Evolutionary conservation across 345 rosid species (phyloP), one percentile per base, ranked within the genome.

Genomic region (Schrenkiella parvula): DNA sequence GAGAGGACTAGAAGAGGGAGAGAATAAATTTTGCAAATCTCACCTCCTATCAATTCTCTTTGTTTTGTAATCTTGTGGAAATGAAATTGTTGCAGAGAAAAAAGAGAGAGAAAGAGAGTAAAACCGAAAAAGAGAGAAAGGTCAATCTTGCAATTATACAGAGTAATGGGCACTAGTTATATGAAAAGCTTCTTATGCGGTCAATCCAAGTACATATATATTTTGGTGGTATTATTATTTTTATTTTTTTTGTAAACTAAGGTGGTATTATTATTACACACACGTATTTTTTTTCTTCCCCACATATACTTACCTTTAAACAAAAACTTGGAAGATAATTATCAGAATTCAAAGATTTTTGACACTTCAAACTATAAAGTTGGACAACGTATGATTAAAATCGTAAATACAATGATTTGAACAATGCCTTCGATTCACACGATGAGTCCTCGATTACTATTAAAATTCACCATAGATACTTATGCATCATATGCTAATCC

Each of bases 1-100:
- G 68, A 66, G 68, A 51, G 38, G 71, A 55, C 28, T 25, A 52
- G 74, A 51, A 19, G 51, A 68, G 31, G 57, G 14, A 43, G 38
- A 54, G 14, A n/a, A 46, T 55, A 56, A 58, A 14, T 31, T 57
- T 77, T 67, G 83, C 74, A 81, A 84, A 83, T 82, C 95, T 81
- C 84, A 82, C 89, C 88, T 88, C 90, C 96, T 85, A 83, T 84
- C 84, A 84, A 85, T 86, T 88, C 92, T 82, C 95, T 81, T 82
- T 68, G 89, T 88, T n/a, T 93, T 87, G 93, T 92, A 85, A 84
- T 89, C 82, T 89, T 85, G 89, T 81, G 87, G 64, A 53, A 74
- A 75, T 81, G 79, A 81, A 84, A 86, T 70, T 76, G 84, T 71
- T 82, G 86, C 82, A 80, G 87, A 53, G 72, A 71, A 58, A 39